A percentile compares a stretch with the other conserved stretches of the same genome.
These are phyloP conservation scores for Vitis riparia DNA, from an alignment of 164 flowering plant genomes.

Conservation along the genomic window DNA sequence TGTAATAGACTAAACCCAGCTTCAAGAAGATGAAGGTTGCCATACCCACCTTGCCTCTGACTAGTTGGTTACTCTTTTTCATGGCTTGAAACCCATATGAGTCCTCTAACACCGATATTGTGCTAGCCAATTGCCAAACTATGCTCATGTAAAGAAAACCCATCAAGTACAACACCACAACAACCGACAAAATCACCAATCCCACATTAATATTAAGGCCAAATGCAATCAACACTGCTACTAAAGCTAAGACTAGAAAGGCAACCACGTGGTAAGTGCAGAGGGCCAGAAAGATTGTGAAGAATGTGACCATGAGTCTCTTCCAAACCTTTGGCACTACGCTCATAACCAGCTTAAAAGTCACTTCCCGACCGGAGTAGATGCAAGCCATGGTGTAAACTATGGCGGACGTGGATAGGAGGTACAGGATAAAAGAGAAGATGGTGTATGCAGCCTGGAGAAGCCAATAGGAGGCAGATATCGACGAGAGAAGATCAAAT, in stretches of 20 bases:
- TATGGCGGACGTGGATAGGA: conserved; percentile 46
- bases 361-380: conserved; percentile 32
- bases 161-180: neutral
- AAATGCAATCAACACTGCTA: neutral
- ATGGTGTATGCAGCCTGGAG: conserved; percentile 32
- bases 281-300: conserved; percentile 12
- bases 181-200: neutral
- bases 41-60: neutral
- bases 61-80: neutral
- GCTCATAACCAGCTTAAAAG: conserved; percentile 29
- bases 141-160: conserved; percentile 3
- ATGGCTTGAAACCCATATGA: neutral
- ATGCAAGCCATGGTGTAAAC: conserved; percentile 48
- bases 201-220: neutral
- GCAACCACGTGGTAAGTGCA: conserved; percentile 17
- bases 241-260: neutral
- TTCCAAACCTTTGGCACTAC: conserved; percentile 55
- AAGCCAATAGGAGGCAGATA: conserved; percentile 21
- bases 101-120: conserved; percentile 10
- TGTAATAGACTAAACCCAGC: neutral
- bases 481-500: conserved; percentile 21
- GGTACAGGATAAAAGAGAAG: conserved; percentile 35
- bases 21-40: neutral
- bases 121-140: conserved; percentile 3
- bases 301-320: conserved; percentile 33